These are phyloP conservation scores for Phlebopus sp. DNA, from an alignment of 1,284 basidiomycete genomes.

Conservation along the genomic window DNA sequence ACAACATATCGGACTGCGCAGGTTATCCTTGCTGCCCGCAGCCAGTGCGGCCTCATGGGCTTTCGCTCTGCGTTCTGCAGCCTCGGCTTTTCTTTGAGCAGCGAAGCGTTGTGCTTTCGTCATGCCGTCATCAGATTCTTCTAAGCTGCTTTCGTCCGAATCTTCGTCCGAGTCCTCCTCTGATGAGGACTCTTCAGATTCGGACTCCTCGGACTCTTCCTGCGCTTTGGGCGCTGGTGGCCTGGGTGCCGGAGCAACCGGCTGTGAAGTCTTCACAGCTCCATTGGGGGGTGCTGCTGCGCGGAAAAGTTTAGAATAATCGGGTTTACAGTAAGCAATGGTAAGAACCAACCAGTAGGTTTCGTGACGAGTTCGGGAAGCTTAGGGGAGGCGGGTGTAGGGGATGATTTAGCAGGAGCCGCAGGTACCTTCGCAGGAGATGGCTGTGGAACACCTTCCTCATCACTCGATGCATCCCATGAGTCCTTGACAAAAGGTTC, in stretches of 20 bases:
- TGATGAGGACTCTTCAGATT: conserved; percentile 42
- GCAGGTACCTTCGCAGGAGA: conserved; percentile 26
- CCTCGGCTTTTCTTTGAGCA: conserved; percentile 80
- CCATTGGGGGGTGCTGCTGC: conserved; percentile 8
- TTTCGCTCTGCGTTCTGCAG: conserved; percentile 77
- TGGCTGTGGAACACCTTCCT: conserved; percentile 29
- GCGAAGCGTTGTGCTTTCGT: conserved; percentile 64
- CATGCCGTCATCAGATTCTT: conserved; percentile 58
- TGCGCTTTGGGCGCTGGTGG: conserved; percentile 17
- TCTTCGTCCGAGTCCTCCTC: conserved; percentile 43
- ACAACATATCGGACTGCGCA: conserved; percentile 98
- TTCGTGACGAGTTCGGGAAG: not conserved
- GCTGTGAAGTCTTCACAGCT: conserved; percentile 3
- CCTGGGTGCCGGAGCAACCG: conserved; percentile 3
- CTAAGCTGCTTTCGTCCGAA: conserved; percentile 45
- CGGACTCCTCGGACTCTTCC: conserved; percentile 41
- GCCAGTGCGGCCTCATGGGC: conserved; percentile 87
- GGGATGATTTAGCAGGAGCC: conserved; percentile 24
- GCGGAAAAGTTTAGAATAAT: conserved; percentile 1
- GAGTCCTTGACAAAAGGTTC: conserved; percentile 62
- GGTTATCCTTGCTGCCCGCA: conserved; percentile 83
- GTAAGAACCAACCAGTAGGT: conserved; percentile 11
- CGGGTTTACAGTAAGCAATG: not conserved
- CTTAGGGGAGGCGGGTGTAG: conserved; percentile 9
- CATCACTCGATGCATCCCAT: conserved; percentile 85